These are phyloP conservation scores for Penicillium nordicum DNA, from an alignment of 2,329 filamentous ascomycete genomes.

Conservation along the genomic window DNA sequence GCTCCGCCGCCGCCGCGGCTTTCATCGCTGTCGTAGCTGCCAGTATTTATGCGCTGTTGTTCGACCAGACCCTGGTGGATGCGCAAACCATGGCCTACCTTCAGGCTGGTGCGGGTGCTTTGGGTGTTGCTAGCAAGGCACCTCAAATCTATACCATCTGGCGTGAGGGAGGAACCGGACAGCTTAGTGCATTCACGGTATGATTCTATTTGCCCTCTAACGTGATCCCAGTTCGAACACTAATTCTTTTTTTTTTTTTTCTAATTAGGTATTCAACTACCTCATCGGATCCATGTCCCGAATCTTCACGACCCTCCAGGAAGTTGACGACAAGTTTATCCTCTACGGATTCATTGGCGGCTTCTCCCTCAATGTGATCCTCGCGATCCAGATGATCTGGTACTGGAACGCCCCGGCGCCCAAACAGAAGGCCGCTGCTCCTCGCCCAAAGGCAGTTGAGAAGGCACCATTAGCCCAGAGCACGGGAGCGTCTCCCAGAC, in stretches of 20 bases:
- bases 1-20: conserved; percentile 63
- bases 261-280: conserved; percentile 87
- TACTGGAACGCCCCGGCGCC: conserved; percentile 75
- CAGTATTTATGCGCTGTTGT: conserved; percentile 68
- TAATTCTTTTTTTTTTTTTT: background rate
- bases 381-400: conserved; percentile 87
- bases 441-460: conserved; percentile 26
- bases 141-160: conserved; percentile 90
- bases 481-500: conserved; percentile 43
- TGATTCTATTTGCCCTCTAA: conserved; percentile 37
- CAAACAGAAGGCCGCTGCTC: conserved; percentile 34
- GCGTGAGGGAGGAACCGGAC: conserved; percentile 81
- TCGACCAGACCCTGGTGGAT: conserved; percentile 58
- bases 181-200: conserved; percentile 94
- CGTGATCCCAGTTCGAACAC: background rate
- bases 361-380: conserved; percentile 80
- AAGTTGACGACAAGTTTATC: conserved; percentile 95
- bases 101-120: conserved; percentile 76
- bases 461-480: conserved; percentile 35
- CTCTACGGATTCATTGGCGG: conserved; percentile 91
- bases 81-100: conserved; percentile 67
- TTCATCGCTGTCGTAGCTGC: conserved; percentile 75
- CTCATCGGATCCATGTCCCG: conserved; percentile 86
- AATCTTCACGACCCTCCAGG: conserved; percentile 96
- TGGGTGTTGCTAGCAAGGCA: conserved; percentile 86